phyloP scores from a whole-genome alignment of 306 rosid genomes.

The Citrullus colocynthis region DNA sequence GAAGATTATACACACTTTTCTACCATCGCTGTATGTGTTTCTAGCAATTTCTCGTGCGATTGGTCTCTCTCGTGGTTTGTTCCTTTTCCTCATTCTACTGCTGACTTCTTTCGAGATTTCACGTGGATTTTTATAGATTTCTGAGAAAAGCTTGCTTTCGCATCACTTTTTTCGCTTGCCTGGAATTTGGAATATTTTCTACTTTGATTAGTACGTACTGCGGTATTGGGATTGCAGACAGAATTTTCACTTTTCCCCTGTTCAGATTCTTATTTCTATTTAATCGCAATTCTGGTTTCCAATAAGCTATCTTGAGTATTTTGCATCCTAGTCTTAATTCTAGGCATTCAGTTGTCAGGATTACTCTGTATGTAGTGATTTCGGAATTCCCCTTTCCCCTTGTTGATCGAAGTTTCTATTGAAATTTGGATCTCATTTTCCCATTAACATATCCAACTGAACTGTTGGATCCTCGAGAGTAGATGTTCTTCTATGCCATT shows the following conservation, averaged over 20 bases:
- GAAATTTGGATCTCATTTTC: neutral
- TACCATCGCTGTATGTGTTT: neutral
- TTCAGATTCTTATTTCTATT: neutral
- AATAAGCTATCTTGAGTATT: neutral
- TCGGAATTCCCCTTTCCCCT: neutral
- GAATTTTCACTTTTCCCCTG: neutral
- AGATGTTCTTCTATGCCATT: neutral
- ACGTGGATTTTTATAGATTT: neutral
- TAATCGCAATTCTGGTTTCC: neutral
- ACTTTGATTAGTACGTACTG: neutral
- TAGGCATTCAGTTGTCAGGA: neutral
- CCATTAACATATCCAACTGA: neutral
- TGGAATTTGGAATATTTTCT: slow-evolving; percentile 3
- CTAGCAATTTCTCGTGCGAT: neutral
- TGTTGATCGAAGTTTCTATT: neutral
- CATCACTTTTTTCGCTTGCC: neutral
- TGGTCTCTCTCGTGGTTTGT: neutral
- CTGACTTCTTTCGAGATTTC: slow-evolving; percentile 1
- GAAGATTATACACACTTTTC: neutral
- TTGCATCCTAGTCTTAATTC: neutral
- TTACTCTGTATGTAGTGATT: neutral
- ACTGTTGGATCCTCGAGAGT: neutral
- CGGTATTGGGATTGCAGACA: neutral
- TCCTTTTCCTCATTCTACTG: neutral
- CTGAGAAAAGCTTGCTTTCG: neutral